Conservation (phyloP, 495 filamentous ascomycete genomes). For the Daldinia vernicosa region DNA sequence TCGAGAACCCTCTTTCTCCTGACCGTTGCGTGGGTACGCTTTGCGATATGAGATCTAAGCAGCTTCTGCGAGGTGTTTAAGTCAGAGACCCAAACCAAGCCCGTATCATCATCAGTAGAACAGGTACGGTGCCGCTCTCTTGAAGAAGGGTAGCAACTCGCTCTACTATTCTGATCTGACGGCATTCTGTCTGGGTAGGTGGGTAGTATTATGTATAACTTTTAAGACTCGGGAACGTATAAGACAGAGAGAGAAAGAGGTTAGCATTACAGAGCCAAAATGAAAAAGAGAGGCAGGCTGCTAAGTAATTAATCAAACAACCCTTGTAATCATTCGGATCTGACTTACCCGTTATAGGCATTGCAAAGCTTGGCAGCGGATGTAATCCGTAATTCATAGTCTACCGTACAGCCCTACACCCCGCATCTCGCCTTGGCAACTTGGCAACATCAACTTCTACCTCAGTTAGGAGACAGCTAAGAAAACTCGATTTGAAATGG, state of each 20-base stretch:
- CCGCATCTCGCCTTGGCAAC: neutral
- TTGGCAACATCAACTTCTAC: neutral
- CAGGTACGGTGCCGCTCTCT: neutral
- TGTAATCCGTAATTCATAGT: neutral
- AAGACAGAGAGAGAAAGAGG: no score
- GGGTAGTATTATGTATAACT: neutral
- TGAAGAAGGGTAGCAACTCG: neutral
- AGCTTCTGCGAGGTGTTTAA: neutral
- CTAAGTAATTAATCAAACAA: neutral
- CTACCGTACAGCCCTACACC: neutral
- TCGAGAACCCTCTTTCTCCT: slow-evolving; percentile 7
- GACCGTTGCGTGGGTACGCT: neutral
- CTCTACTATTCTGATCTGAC: neutral
- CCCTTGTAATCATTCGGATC: neutral
- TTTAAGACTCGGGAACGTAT: no score
- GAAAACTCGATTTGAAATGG: neutral
- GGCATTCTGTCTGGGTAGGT: neutral
- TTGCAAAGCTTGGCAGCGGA: slow-evolving; percentile 2
- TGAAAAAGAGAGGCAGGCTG: no score
- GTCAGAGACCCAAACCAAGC: slow-evolving; percentile 9
- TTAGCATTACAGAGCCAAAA: no score
- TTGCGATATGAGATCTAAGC: slow-evolving; percentile 6
- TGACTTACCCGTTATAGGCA: neutral
- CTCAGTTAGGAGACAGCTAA: neutral
- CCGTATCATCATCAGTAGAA: neutral